Percentiles rank a stretch among this genome's conserved stretches.
Conservation (phyloP, 805 yeast species). For the Zygosaccharomyces gambellarensis region DNA sequence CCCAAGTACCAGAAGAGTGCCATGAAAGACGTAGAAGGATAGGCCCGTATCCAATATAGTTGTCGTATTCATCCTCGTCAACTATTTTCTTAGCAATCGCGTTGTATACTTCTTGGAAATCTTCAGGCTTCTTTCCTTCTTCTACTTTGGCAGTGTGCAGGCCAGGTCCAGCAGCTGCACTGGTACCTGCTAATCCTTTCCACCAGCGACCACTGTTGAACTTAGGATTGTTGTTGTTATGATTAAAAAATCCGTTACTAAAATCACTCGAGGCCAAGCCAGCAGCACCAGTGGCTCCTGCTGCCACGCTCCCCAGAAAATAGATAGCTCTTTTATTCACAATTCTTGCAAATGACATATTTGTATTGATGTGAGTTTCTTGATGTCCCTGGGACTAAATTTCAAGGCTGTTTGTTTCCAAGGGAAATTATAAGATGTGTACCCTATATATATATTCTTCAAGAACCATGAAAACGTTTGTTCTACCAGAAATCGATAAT, state of each 20-base stretch:
- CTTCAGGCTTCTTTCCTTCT: conserved; percentile 36
- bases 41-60: conserved; percentile 69
- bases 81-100: conserved; percentile 62
- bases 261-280: conserved; percentile 18
- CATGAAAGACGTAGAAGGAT: conserved; percentile 75
- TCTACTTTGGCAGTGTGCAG: conserved; percentile 33
- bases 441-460: background rate
- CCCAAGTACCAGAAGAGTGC: conserved; percentile 85
- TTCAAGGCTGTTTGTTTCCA: too few species aligned
- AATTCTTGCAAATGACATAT: conserved; percentile 16
- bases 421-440: background rate
- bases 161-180: conserved; percentile 35
- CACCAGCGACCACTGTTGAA: conserved; percentile 19
- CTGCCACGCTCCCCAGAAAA: conserved; percentile 29
- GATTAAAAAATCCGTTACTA: conserved; percentile 9
- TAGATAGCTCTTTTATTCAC: conserved; percentile 23
- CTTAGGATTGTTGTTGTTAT: conserved; percentile 18
- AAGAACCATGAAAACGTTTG: background rate
- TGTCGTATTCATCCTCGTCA: conserved; percentile 57
- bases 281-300: conserved; percentile 33
- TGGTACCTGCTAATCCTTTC: conserved; percentile 4
- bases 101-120: conserved; percentile 64
- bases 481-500: background rate
- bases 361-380: background rate
- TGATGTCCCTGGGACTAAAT: too few species aligned